Base-by-base conservation (phyloP, 768 basidiomycete species). In the Lanmaoa rubissima region DNA sequence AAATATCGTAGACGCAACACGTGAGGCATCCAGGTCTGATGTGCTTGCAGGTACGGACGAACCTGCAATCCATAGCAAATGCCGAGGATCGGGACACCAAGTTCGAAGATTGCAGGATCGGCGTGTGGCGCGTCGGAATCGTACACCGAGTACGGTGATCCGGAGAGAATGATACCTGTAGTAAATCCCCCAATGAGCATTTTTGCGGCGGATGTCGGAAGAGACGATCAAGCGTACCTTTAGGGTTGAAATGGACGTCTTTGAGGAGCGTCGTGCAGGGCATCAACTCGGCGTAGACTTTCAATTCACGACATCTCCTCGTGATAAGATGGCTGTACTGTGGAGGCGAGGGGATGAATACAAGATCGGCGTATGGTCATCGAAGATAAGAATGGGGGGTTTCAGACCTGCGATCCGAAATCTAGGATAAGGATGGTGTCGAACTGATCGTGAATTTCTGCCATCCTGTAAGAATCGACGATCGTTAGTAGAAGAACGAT, bases 251-350 rank as follows among this genome's bases (percentile, higher is more conserved):
- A 31, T 81, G 81, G 36, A 99, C 74, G 54, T 98, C 93, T 59
- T 82, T 80, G 58, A 98, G 80, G 74, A 88, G 90, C 31, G 89
- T 87, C 1, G 97, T 99, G 72, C 97, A 99, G 26, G 97, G 94
- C 83, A 97, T 84, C 67, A 99, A 80, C 77, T 99, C 97, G 50
- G 96, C 96, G 69, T 98, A 98, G 53, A 99, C 93, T 53, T 93
- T 92, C 68, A 94, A 82, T 74, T 99, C 97, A 69, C 97, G 88
- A 82, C 96, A 98, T 85, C 97, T 82, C 69, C 97, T 79, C 8
- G 95, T 97, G 73, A 98, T 98, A 60, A 99, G 78, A 79, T 98
- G 97, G 62, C 95, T 95, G 74, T 96, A 96, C 94, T 96, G 71
- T 42, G 35, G 13, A 40, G 11, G 38, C 16, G 53, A 44, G 19